Evolutionary conservation across 495 filamentous ascomycete genomes (phyloP).

Genomic region (Aspergillus leporis): DNA sequence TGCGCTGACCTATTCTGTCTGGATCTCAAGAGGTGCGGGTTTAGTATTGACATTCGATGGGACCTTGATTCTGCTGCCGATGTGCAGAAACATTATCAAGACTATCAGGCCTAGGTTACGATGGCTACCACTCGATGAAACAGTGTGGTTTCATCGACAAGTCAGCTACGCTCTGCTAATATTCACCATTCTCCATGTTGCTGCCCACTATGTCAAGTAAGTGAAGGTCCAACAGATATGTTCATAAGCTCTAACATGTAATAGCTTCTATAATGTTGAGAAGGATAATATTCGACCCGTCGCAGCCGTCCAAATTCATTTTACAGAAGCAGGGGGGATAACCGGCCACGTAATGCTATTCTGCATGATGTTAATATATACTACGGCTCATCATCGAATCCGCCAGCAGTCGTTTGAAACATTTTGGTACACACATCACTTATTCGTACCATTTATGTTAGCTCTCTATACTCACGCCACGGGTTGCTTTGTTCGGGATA

Average conservation of each 20-base stretch:
- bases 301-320: slow-evolving; percentile 90
- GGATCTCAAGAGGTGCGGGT: slow-evolving; percentile 92
- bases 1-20: slow-evolving; percentile 81
- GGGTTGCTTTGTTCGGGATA: slow-evolving; percentile 92
- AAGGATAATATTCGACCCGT: slow-evolving; percentile 76
- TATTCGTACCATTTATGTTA: slow-evolving; percentile 94
- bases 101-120: slow-evolving; percentile 82
- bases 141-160: slow-evolving; percentile 95
- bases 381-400: slow-evolving; percentile 89
- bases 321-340: slow-evolving; percentile 82
- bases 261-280: slow-evolving; percentile 94
- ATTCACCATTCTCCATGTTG: slow-evolving; percentile 75
- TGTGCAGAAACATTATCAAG: slow-evolving; percentile 88
- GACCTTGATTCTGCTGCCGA: slow-evolving; percentile 85
- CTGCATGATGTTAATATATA: slow-evolving; percentile 99
- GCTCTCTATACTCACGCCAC: slow-evolving; percentile 94
- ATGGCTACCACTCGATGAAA: slow-evolving; percentile 91
- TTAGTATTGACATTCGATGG: slow-evolving; percentile 79
- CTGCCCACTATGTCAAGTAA: slow-evolving; percentile 93
- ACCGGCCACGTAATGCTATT: slow-evolving; percentile 98
- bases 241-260: slow-evolving; percentile 24
- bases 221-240: slow-evolving; percentile 26
- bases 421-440: slow-evolving; percentile 98
- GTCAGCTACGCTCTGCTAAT: slow-evolving; percentile 86
- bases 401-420: slow-evolving; percentile 96